A percentile compares a stretch with the other conserved stretches of the same genome.
phyloP scores from a whole-genome alignment of 805 yeast genomes.

The Yueomyces sp. region DNA sequence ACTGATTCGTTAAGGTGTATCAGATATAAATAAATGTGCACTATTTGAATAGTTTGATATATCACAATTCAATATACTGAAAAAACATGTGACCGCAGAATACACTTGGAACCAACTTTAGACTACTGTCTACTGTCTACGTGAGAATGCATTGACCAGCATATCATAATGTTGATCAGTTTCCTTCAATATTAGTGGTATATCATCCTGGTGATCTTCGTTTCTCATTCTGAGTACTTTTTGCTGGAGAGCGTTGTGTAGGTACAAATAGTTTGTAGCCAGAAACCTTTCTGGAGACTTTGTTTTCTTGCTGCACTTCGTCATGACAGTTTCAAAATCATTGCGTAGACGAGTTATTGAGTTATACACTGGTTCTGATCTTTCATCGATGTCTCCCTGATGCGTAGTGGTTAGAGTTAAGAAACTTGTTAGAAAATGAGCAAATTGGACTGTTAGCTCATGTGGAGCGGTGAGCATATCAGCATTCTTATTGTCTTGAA shows the following conservation, averaged over 20 bases:
- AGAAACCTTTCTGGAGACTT: slow-evolving; percentile 56
- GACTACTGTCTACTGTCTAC: neutral
- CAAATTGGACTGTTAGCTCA: slow-evolving; percentile 66
- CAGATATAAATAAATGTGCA: too few species aligned
- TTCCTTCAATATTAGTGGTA: slow-evolving; percentile 16
- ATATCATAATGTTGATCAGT: slow-evolving; percentile 19
- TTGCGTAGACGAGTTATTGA: slow-evolving; percentile 57
- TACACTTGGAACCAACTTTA: too few species aligned
- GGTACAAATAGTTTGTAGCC: slow-evolving; percentile 36
- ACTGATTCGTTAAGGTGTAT: too few species aligned
- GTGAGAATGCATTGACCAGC: slow-evolving; percentile 16
- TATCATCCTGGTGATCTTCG: slow-evolving; percentile 1
- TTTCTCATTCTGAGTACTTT: slow-evolving; percentile 7
- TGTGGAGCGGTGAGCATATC: slow-evolving; percentile 33
- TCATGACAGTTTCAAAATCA: slow-evolving; percentile 68
- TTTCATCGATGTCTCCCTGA: slow-evolving; percentile 17
- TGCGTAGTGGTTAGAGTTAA: slow-evolving; percentile 38
- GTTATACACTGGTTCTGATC: slow-evolving; percentile 58
- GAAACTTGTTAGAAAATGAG: slow-evolving; percentile 57
- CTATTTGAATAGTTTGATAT: too few species aligned
- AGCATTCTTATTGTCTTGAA: slow-evolving; percentile 9
- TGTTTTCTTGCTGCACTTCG: slow-evolving; percentile 46
- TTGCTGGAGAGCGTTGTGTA: slow-evolving; percentile 19
- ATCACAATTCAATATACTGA: too few species aligned
- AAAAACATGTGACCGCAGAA: too few species aligned